Base-by-base conservation (phyloP, 768 basidiomycete genomes). In the Suillus brevipes region DNA sequence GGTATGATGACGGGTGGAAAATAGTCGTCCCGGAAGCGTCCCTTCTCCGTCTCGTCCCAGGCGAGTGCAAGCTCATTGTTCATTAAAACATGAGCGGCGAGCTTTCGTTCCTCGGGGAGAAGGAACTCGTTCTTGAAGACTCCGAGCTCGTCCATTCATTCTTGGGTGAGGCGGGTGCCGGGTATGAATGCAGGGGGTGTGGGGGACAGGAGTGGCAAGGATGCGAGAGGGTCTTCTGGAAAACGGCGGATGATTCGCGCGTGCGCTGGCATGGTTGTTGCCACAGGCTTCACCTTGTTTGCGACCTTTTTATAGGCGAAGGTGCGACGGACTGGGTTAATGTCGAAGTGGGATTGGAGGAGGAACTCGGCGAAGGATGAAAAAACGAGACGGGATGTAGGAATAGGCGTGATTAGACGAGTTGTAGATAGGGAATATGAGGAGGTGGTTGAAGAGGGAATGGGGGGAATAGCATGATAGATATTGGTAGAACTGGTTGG, bases 31-130 rank as follows among this genome's bases (percentile, higher is more conserved):
- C 62, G 56, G 31, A 82, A 81, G 0, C 56, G 49, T 1, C 83
- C 80, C 13, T 73, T 70, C 60, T 84, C 78, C 0, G 47, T 12
- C 10, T 82, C 77, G 3, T 75, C 64, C 80, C 79, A 84, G 0
- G 82, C 79, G 40, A 84, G 78, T 0, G 65, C 79, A 0, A 66
- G 12, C 34, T 82, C 68, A 6, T 80, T 74, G 18, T 63, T 25
- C 23, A 60, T 67, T 64, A 83, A 68, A 2, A 80, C 56, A n/a
- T 79, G 69, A 0, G 28, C 49, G 6, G 38, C 37, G 0, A 69
- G 61, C 7, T 62, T 61, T 1, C 25, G 5, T 49, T 69, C 65
- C 8, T 67, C 60, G 0, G 64, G 60, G 53, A 49, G 61, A 0
- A 69, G 23, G 9, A 68, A 69, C 0, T 20, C 2, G 10, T 66